phyloP scores from a whole-genome alignment of 2,329 filamentous ascomycete species.

The Fusarium haematococcum region DNA sequence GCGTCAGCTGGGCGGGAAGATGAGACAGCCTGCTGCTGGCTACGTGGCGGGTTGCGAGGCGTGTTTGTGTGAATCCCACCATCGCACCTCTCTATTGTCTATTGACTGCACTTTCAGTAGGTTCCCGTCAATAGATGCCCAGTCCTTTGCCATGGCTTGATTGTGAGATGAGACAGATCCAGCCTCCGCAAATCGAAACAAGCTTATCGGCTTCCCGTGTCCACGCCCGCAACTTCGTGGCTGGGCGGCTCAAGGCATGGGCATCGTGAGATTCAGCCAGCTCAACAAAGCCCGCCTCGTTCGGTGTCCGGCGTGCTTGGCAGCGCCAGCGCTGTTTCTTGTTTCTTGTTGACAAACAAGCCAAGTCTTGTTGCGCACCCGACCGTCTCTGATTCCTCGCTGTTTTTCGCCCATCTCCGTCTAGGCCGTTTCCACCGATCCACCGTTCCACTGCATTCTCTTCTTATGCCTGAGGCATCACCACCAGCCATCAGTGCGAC shows the following conservation, averaged over 20 bases:
- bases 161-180: background rate
- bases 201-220: slow-evolving; percentile 38
- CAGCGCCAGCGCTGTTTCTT: slow-evolving; percentile 12
- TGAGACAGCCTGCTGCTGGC: slow-evolving; percentile 6
- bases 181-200: slow-evolving; percentile 31
- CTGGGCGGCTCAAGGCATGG: background rate
- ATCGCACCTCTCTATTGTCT: slow-evolving; percentile 1
- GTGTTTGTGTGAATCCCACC: slow-evolving; percentile 24
- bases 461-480: slow-evolving; percentile 32
- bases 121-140: slow-evolving; percentile 31
- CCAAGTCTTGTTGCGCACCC: background rate
- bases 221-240: slow-evolving; percentile 8
- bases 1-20: background rate
- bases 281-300: slow-evolving; percentile 4
- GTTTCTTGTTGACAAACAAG: background rate
- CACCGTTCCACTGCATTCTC: slow-evolving; percentile 27
- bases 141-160: background rate
- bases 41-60: slow-evolving; percentile 19
- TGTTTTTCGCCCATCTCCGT: background rate
- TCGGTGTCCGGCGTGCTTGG: slow-evolving; percentile 21
- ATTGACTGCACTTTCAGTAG: background rate
- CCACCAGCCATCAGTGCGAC: slow-evolving; percentile 17
- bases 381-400: slow-evolving; percentile 15
- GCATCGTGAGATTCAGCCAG: background rate
- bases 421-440: slow-evolving; percentile 28